Evolutionary conservation across 208 protist species (phyloP), one percentile per base, ranked within the genome.

Genomic region (Leishmania tarentolae): DNA sequence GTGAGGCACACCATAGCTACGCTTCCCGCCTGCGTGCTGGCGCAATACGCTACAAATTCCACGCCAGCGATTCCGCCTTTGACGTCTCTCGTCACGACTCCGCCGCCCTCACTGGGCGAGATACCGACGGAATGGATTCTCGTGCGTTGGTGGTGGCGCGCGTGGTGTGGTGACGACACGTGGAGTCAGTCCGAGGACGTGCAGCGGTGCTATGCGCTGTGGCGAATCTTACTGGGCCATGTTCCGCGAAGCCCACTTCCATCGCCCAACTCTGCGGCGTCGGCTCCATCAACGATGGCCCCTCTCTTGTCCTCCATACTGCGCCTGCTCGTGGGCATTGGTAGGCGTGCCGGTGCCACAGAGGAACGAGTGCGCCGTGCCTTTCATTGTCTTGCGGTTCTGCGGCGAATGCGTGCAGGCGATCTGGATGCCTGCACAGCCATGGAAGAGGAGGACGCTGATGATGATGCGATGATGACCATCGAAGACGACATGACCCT

Each of bases 401-500:
- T 82, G 76, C 78, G 72, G 3, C 59, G 68, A 56, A 81, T 81
- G 68, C 61, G 75, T 19, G 73, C 28, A n/a, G 66, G 72, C 35
- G 21, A 47, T 5, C 28, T 53, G 42, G 69, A 59, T 4, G 37
- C 19, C 19, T 2, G 13, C 11, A 52, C 42, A 6, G 24, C 24
- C 31, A 40, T 17, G 19, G 37, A 7, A 6, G 53, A 42, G 31
- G 78, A 8, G 46, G 40, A 75, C 35, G 68, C 37, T 0, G 73
- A 82, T 46, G 77, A 40, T n/a, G 76, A 78, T 46, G 63, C 31
- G 19, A 57, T 72, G 28, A 81, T 81, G 59, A 28, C 21, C 19
- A 81, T 81, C n/a, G 82, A 85, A 31, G 83, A 88, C 19, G 69
- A 72, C 8, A 71, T 88, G 75, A 65, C 69, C 8, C 75, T 90